These are phyloP conservation scores for Cytidiella melzeri DNA, from an alignment of 768 basidiomycete genomes.

Conservation along the genomic window DNA sequence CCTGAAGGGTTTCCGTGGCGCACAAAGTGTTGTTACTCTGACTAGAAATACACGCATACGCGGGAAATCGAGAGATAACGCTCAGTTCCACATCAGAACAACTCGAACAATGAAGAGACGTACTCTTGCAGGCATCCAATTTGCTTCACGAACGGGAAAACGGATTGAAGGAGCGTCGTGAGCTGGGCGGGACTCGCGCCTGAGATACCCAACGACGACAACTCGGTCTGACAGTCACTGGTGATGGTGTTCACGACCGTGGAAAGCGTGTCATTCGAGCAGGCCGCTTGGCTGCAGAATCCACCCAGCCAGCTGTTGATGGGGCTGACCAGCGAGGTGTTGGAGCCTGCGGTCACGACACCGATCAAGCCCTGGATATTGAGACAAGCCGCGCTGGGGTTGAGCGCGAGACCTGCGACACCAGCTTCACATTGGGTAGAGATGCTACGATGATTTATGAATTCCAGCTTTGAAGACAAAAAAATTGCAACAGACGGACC, in stretches of 20 bases:
- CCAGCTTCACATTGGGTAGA: conserved; percentile 45
- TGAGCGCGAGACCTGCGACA: conserved; percentile 36
- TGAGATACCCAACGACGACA: conserved; percentile 23
- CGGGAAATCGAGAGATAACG: too few relatives aligned
- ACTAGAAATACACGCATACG: conserved; percentile 17
- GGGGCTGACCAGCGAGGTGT: conserved; percentile 38
- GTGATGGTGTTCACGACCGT: conserved; percentile 49
- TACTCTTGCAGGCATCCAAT: conserved; percentile 63
- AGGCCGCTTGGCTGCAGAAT: conserved; percentile 45
- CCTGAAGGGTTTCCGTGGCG: conserved; percentile 43
- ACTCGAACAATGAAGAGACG: too few relatives aligned
- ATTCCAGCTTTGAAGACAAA: conserved; percentile 1
- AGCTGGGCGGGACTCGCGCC: conserved; percentile 14
- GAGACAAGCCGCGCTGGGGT: conserved; percentile 44
- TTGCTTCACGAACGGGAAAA: conserved; percentile 53
- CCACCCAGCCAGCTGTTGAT: conserved; percentile 57
- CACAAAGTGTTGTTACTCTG: conserved; percentile 43
- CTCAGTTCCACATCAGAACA: too few relatives aligned
- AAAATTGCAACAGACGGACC: not conserved
- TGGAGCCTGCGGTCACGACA: conserved; percentile 28
- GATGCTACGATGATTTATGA: conserved; percentile 22
- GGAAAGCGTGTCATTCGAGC: conserved; percentile 55
- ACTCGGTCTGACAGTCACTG: conserved; percentile 40
- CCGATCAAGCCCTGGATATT: conserved; percentile 39
- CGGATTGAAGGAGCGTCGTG: conserved; percentile 38